Conservation (phyloP, 257 asterid genomes). For the Schizonepeta tenuifolia region DNA sequence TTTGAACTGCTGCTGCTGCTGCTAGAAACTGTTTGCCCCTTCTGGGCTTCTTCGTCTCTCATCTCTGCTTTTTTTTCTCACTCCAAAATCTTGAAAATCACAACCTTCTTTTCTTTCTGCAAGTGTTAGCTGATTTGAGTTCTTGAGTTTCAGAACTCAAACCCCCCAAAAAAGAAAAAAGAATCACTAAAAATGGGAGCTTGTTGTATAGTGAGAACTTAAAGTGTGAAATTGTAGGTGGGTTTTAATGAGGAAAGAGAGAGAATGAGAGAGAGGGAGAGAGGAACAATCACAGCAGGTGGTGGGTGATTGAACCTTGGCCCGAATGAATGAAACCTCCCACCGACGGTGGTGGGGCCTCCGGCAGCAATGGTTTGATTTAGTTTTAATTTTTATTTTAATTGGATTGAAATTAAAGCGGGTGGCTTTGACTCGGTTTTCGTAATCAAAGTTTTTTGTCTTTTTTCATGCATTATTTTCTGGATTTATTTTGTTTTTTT, state of each 20-base stretch:
- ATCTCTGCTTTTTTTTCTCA: slow-evolving; percentile 43
- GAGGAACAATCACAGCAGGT: slow-evolving; percentile 19
- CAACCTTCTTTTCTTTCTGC: background rate
- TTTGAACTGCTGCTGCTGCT: slow-evolving; percentile 37
- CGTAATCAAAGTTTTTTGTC: background rate
- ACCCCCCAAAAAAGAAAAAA: background rate
- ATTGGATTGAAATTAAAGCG: background rate
- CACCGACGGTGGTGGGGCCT: slow-evolving; percentile 45
- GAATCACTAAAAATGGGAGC: background rate
- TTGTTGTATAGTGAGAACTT: slow-evolving; percentile 12
- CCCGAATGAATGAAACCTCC: slow-evolving; percentile 20
- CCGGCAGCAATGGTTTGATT: slow-evolving; percentile 33
- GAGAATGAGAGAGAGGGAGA: slow-evolving; percentile 26
- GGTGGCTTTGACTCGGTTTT: slow-evolving; percentile 21
- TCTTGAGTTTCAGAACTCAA: background rate
- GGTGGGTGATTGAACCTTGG: slow-evolving; percentile 30
- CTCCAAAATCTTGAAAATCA: background rate
- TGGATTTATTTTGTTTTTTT: background rate
- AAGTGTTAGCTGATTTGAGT: background rate
- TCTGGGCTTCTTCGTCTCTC: slow-evolving; percentile 77
- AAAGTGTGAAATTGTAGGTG: background rate
- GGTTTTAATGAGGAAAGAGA: slow-evolving; percentile 20
- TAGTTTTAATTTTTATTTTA: background rate
- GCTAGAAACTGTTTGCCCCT: slow-evolving; percentile 36
- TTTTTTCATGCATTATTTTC: background rate